Base-by-base conservation (phyloP, 2,329 filamentous ascomycete species). In the Metarhizium album region DNA sequence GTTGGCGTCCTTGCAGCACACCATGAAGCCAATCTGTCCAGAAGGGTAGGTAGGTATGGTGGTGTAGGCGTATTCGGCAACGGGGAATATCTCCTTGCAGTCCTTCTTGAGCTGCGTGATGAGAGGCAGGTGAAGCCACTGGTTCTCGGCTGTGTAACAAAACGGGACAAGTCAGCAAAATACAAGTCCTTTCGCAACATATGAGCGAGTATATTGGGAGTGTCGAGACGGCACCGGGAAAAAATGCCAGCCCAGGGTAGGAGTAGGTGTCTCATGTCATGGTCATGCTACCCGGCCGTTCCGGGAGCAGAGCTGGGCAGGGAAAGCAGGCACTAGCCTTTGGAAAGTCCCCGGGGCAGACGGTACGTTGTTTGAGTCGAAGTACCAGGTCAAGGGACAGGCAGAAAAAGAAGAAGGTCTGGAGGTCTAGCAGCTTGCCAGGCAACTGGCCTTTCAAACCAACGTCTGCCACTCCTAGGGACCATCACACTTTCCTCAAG, bases 21-120 rank as follows among this genome's bases (percentile, higher is more conserved):
- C 88, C 90, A 98, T 96, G 84, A 98, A 98, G 68, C 93, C 93
- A 65, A 98, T 98, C 78, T 98, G 93, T 68, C 93, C 93, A 52
- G 89, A 95, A 59, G 93, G 93, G 79, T 98, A 98, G 67, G 93
- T 98, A 53, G 93, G 93, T 71, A 98, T 98, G 64, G 91, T 97
- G 65, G 91, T 97, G 82, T 96, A 98, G 62, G 87, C 93, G 75
- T 97, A 98, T 76, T 98, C 93, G 70, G 87, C 93, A 56, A 88
- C 87, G 58, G 93, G 90, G 84, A 98, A 98, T 71, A 98, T 87
- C 71, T 93, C 86, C 71, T 86, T 86, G 86, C 91, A 96, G 67
- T 90, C 82, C 80, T 95, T 90, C 83, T 95, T 95, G 65, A 98
- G 86, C 75, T 91, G 82, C 68, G 84, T 82, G 74, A 98, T 98